Conservation (phyloP, 768 basidiomycete genomes). For the Mycena galericulata region DNA sequence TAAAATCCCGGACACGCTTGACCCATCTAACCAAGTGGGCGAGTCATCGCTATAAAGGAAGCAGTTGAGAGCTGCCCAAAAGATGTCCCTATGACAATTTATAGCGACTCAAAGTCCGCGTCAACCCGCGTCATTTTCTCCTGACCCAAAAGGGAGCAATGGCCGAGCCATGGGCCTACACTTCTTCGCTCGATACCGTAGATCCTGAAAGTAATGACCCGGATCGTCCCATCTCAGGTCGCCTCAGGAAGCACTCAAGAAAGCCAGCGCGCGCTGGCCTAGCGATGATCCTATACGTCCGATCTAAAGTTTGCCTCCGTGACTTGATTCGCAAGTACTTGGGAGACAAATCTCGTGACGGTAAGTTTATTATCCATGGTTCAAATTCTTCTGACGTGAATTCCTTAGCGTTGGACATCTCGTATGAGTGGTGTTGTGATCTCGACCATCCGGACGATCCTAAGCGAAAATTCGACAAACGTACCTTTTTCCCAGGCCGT, state of each 20-base stretch:
- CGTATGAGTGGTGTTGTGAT: slow-evolving; percentile 7
- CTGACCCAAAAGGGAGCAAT: too few relatives aligned
- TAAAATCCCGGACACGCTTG: too few relatives aligned
- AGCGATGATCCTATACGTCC: slow-evolving; percentile 13
- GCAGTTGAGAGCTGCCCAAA: too few relatives aligned
- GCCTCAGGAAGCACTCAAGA: slow-evolving; percentile 3
- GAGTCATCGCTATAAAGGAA: too few relatives aligned
- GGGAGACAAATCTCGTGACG: neutral
- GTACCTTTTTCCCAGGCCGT: neutral
- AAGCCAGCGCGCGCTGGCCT: slow-evolving; percentile 18
- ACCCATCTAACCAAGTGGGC: too few relatives aligned
- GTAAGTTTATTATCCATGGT: neutral
- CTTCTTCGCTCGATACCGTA: neutral
- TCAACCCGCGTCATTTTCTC: too few relatives aligned
- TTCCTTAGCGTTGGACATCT: neutral
- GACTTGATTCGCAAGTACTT: slow-evolving; percentile 3
- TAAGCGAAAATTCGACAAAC: neutral
- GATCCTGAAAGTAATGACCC: neutral
- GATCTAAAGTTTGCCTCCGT: neutral
- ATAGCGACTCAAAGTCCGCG: too few relatives aligned
- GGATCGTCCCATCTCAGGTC: slow-evolving; percentile 8
- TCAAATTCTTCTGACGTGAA: neutral
- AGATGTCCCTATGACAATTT: too few relatives aligned
- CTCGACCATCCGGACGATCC: neutral
- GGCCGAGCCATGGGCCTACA: too few relatives aligned